Evolutionary conservation across 441 rosid species (phyloP).

Genomic region (Aquilaria agallochum): DNA sequence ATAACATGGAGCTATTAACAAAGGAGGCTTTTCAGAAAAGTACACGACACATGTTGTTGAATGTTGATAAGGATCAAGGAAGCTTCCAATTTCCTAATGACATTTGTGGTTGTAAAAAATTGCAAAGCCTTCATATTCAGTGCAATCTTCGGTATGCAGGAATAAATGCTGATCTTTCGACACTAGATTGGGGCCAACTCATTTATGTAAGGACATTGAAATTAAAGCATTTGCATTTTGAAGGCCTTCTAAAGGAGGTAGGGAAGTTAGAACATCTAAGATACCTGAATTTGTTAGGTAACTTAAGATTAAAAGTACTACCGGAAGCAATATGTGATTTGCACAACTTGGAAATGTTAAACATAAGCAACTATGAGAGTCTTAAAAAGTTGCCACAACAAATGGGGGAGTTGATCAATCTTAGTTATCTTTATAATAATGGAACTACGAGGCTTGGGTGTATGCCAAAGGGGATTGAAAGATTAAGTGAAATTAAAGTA

Average conservation of each 20-base stretch:
- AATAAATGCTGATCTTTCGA: neutral
- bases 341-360: slow-evolving; percentile 9
- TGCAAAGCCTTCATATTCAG: neutral
- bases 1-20: no score
- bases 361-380: neutral
- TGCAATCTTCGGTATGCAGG: fast-evolving
- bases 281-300: slow-evolving; percentile 2
- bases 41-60: neutral
- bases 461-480: neutral
- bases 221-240: neutral
- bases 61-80: neutral
- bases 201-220: slow-evolving; percentile 7
- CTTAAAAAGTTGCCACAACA: neutral
- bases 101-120: neutral
- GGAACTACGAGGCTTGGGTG: neutral
- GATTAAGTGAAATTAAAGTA: no score
- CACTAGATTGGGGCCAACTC: neutral
- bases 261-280: neutral
- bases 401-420: neutral
- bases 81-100: no score
- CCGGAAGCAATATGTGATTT: slow-evolving; percentile 5
- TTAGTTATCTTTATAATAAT: slow-evolving; percentile 7
- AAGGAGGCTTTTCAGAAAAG: neutral
- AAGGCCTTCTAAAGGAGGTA: neutral
- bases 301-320: neutral